These are phyloP conservation scores for Quercus mongolica DNA, from an alignment of 306 rosid species.

Conservation along the genomic window DNA sequence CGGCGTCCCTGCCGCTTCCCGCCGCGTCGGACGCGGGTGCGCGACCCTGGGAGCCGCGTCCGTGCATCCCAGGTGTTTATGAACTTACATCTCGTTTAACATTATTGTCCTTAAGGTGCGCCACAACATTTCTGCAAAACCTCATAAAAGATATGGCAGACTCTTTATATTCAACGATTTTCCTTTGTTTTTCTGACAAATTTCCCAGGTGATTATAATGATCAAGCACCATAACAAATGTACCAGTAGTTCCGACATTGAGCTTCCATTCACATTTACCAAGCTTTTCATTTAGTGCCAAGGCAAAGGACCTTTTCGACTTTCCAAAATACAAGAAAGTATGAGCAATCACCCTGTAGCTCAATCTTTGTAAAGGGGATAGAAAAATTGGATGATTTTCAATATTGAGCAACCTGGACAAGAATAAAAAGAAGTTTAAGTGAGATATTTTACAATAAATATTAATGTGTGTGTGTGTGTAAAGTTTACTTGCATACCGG, in stretches of 20 bases:
- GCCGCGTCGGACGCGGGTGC: too few species aligned
- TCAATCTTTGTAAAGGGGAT: background rate
- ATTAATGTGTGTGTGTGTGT: too few species aligned
- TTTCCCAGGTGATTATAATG: background rate
- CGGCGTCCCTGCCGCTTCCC: too few species aligned
- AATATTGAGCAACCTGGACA: background rate
- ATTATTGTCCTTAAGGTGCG: background rate
- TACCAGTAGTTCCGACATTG: background rate
- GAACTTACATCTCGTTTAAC: background rate
- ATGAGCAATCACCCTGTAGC: background rate
- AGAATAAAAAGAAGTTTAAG: background rate
- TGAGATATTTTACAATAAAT: background rate
- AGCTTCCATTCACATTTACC: background rate
- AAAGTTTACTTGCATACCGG: background rate
- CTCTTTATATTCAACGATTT: background rate
- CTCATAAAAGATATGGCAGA: background rate
- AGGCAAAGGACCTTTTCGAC: background rate
- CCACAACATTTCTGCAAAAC: background rate
- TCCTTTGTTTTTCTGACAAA: background rate
- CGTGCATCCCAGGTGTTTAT: too few species aligned
- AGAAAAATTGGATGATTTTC: slow-evolving; percentile 5
- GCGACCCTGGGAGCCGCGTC: too few species aligned
- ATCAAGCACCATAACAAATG: background rate
- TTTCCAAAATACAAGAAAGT: slow-evolving; percentile 6
- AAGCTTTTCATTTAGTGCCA: background rate